Evolutionary conservation across 257 asterid species (phyloP), one percentile per base, ranked within the genome.

Genomic region (Plantago ovata): DNA sequence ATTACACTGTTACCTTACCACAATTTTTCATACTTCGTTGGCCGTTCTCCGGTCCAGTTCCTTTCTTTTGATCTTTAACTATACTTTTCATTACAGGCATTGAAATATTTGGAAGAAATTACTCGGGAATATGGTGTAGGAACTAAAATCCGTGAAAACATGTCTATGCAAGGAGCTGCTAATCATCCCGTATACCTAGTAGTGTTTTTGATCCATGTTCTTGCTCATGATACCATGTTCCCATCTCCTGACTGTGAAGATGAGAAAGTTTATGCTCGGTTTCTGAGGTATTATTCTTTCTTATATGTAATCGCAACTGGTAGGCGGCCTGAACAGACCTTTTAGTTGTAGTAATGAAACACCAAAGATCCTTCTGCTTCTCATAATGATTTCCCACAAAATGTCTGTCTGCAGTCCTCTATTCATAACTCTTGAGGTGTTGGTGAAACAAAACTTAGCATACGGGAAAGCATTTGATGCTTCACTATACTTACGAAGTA

Each of bases 181-280:
- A 73, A 75, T 74, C 78, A 76, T 67, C 95, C 95, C 56, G 82
- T 68, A 56, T 84, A 85, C 75, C 15, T 84, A 50, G 76, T 81
- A 64, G 90, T 84, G 73, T 86, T 65, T 80, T 67, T 89, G 83
- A 76, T 86, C 68, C 86, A 86, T 62, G 70, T 84, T 71, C 84
- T 89, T 67, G 97, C 95, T 43, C 95, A 89, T 60, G 86, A 77
- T 72, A 50, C 74, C 38, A 60, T 54, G 66, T 80, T 86, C 61
- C 95, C 97, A 22, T 20, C 84, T 57, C 72, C 73, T 39, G 93
- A 80, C 46, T 71, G 84, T 69, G 84, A 53, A 70, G 83, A 77
- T 63, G 86, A 70, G 69, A 72, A 79, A 56, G 44, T 69, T 57
- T 79, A 70, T 67, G 69, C 86, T 20, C 76, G 54, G 75, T 81